Conservation (phyloP, 805 yeast genomes). For the Ogataea saltuana region DNA sequence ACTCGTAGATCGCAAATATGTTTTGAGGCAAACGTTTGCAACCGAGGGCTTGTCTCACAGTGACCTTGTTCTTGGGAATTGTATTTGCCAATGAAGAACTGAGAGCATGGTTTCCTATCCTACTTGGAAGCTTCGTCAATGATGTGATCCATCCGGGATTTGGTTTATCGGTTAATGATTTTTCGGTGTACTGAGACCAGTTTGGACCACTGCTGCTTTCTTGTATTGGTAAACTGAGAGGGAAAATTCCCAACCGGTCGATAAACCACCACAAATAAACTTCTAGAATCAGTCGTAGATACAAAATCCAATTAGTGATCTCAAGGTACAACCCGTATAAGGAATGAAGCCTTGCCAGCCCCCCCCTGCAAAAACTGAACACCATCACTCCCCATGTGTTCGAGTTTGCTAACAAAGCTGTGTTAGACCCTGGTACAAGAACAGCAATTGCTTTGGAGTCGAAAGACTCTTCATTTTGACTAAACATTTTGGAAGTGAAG, state of each 20-base stretch:
- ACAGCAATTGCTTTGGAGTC: conserved; percentile 3
- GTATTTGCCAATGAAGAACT: conserved; percentile 23
- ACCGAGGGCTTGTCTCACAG: conserved; percentile 19
- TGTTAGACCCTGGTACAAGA: conserved; percentile 26
- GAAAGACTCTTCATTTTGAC: conserved; percentile 12
- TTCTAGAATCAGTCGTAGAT: conserved; percentile 1
- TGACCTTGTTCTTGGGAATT: conserved; percentile 24
- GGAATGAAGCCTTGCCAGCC: conserved; percentile 15
- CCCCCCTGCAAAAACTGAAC: conserved; percentile 20
- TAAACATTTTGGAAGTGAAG: conserved; percentile 26
- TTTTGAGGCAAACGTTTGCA: conserved; percentile 33
- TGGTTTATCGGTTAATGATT: neutral
- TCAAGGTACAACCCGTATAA: conserved; percentile 9
- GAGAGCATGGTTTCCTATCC: conserved; percentile 19
- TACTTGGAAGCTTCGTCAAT: conserved; percentile 18
- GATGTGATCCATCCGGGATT: conserved; percentile 3
- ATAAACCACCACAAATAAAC: conserved; percentile 25
- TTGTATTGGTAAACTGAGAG: conserved; percentile 3
- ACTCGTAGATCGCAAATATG: conserved; percentile 36
- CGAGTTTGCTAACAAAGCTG: conserved; percentile 14
- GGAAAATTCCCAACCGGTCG: conserved; percentile 14
- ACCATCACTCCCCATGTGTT: conserved; percentile 14
- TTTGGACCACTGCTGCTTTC: conserved; percentile 3
- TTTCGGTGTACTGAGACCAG: conserved; percentile 7
- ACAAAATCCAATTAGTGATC: neutral